Conservation (phyloP, 352 stramenopile species). For the Plasmopara viticola region DNA sequence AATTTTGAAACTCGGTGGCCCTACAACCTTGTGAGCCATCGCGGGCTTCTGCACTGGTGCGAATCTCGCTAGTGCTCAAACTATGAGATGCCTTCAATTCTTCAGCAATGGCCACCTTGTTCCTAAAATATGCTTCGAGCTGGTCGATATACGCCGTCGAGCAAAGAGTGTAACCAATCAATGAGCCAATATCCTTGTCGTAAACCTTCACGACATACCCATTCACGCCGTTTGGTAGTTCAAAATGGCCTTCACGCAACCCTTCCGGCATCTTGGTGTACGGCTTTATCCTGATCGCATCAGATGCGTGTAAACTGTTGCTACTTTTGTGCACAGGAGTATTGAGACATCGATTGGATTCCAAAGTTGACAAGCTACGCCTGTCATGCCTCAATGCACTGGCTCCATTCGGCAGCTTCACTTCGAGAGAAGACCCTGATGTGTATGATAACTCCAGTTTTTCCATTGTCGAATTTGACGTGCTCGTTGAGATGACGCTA, state of each 20-base stretch:
- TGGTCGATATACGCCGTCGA: conserved; percentile 65
- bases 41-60: conserved; percentile 14
- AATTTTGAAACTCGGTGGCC: conserved; percentile 6
- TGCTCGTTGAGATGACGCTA: conserved; percentile 27
- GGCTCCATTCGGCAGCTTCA: conserved; percentile 26
- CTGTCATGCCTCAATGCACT: conserved; percentile 22
- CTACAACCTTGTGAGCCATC: background rate
- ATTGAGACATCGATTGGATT: conserved; percentile 30
- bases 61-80: conserved; percentile 15
- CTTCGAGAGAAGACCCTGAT: conserved; percentile 39
- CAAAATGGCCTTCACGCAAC: conserved; percentile 63
- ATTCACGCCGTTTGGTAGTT: conserved; percentile 64
- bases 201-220: conserved; percentile 75
- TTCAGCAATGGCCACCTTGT: conserved; percentile 41
- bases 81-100: conserved; percentile 35
- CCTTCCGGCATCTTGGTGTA: conserved; percentile 41
- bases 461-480: conserved; percentile 30
- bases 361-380: conserved; percentile 27
- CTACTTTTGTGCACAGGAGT: conserved; percentile 19
- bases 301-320: conserved; percentile 24
- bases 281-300: conserved; percentile 44
- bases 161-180: conserved; percentile 78
- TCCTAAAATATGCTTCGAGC: conserved; percentile 55
- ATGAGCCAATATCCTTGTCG: conserved; percentile 73
- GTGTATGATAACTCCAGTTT: conserved; percentile 36